Base-by-base conservation (phyloP, 768 basidiomycete species). In the Glaciozyma antarctica region DNA sequence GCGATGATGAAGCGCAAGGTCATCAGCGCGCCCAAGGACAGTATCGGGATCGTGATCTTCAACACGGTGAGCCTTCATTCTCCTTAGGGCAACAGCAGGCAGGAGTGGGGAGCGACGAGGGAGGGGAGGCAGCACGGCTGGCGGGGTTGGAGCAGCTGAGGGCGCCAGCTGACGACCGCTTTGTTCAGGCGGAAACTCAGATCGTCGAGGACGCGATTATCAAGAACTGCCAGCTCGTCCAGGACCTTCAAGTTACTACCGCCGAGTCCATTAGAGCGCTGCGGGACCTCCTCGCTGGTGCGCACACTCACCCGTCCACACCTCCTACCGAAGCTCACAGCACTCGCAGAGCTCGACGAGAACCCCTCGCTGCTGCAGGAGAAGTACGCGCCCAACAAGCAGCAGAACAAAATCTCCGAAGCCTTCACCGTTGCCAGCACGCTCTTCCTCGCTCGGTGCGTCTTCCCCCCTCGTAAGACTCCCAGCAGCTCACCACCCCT, bases 1-100 rank as follows among this genome's bases (percentile, higher is more conserved):
- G 84, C 88, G 72, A 86, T 95, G 47, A 83, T 90, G 78, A 91
- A 92, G 80, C 85, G 83, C 73, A 97, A 97, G 77, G 88, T 94
- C 30, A 80, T 95, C 34, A 83, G 85, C 5, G 87, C 88, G 8
- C 93, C 94, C 3, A 88, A 85, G 67, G 94, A 98, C 75, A 82
- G 84, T 38, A 85, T 97, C 52, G 95, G 94, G 7, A 86, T 98
- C 47, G 74, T 98, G 70, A 78, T 98, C 15, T 99, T 88, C 78
- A 97, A 99, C 69, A 90, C 90, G 63, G 92, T 93, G 75, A 81
- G 86, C 73, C 59, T 53, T 41, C 24, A 44, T 32, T 64, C n/a
- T 15, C n/a, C n/a, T 4, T 73, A 74, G 58, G 63, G 72, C 62
- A n/a, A 32, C 32, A 32, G 32, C 32, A 9, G 9, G 19, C 0